These are phyloP conservation scores for Urochloa ruziziensis DNA, from an alignment of 176 grass and related monocot genomes.

Conservation along the genomic window DNA sequence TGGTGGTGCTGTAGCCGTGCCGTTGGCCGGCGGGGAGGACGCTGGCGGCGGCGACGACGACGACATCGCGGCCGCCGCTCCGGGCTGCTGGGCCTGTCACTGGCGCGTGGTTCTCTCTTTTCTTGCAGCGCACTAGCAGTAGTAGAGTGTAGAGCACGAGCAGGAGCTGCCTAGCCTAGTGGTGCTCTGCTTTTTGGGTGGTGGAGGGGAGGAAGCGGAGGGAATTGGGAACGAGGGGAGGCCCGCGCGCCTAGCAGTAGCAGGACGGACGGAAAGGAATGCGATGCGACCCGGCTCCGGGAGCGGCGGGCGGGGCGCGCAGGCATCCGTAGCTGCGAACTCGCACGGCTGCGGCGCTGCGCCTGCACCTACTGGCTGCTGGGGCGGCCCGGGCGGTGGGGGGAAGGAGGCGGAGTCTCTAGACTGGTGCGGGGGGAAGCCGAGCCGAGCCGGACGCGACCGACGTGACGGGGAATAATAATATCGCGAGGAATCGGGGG, in stretches of 20 bases:
- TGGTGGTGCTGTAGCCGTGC: slow-evolving; percentile 11
- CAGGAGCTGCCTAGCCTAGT: too few relatives aligned
- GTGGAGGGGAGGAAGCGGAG: neutral
- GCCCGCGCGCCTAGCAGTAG: too few relatives aligned
- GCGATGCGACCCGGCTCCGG: neutral
- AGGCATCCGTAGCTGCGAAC: neutral
- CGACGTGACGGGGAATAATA: slow-evolving; percentile 20
- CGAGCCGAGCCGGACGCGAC: slow-evolving; percentile 19
- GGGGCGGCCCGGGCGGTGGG: neutral
- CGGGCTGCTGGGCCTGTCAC: too few relatives aligned
- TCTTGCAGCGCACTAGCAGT: neutral
- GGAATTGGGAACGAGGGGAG: neutral
- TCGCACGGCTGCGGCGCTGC: too few relatives aligned
- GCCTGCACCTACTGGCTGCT: neutral
- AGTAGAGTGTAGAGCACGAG: neutral
- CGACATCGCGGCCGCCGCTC: slow-evolving; percentile 30
- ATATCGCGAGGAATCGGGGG: too few relatives aligned
- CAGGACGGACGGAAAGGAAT: too few relatives aligned
- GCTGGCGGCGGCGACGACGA: slow-evolving; percentile 25
- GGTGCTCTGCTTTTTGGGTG: neutral
- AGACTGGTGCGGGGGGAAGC: neutral
- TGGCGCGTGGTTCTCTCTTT: neutral
- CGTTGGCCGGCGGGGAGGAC: slow-evolving; percentile 7
- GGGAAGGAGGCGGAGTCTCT: neutral
- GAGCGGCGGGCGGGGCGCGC: neutral